Evolutionary conservation across 2,329 filamentous ascomycete genomes (phyloP), one percentile per base, ranked within the genome.

Genomic region (Xylariaceae sp.): DNA sequence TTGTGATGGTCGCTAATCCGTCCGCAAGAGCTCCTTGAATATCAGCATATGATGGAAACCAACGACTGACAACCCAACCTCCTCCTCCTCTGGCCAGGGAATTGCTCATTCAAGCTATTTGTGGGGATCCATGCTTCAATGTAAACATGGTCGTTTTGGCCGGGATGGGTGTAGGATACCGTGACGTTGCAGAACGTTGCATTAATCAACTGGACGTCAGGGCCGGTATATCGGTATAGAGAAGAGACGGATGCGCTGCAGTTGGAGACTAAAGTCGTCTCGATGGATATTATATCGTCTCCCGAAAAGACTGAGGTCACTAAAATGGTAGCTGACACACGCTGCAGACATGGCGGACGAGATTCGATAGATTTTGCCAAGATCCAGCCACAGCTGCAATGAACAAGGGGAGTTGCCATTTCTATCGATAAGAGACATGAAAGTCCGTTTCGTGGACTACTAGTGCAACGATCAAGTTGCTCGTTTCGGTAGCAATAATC

Each of bases 141-240:
- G 37, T 63, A 57, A 40, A 71, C 58, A 3, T 45, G 55, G 47
- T 72, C 68, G 32, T 60, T 57, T 52, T 66, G 60, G 11, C 69
- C 66, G 5, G 64, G 63, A 58, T 70, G 68, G 2, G 64, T 69
- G 55, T 72, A 71, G 19, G 61, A 58, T 22, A 73, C 55, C 4
- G 67, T 70, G 42, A 72, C 60, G 41, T 72, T 71, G 57, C 70
- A 73, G 59, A 68, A 66, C 7, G 45, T 53, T 12, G 45, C 37
- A 27, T 54, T 48, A 2, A 10, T 4, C 21, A 47, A 12, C 19
- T 47, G 10, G 8, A 48, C 29, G 11, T 36, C 22, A 6, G 48
- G 37, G 32, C 8, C 43, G 44, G 44, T 53, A 38, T 17, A 52
- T 20, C 40, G 49, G 40, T 12, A 50, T 45, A 35, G 44, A n/a